Conservation (phyloP, 805 yeast genomes). For the Suhomyces emberorum region DNA sequence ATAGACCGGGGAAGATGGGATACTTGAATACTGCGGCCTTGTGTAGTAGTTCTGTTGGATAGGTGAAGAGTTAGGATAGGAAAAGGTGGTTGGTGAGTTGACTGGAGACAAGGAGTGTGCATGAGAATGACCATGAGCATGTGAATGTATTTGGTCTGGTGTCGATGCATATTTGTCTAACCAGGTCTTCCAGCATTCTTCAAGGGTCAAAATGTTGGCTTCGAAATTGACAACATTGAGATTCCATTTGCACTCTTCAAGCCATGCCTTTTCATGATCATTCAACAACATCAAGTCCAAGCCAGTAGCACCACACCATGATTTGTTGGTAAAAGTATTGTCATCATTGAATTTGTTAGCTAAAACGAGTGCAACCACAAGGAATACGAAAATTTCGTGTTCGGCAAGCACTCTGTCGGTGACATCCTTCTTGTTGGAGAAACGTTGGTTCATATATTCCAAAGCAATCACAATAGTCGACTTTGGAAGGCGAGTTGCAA, state of each 20-base stretch:
- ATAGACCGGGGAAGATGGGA: slow-evolving; percentile 21
- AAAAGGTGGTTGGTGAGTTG: slow-evolving; percentile 5
- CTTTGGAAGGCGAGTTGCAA: slow-evolving; percentile 85
- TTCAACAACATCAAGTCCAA: slow-evolving; percentile 61
- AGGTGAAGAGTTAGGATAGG: slow-evolving; percentile 9
- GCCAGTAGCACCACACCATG: slow-evolving; percentile 97
- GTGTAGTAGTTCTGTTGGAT: slow-evolving; percentile 5
- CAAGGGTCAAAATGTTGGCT: slow-evolving; percentile 37
- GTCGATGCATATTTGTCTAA: slow-evolving; percentile 25
- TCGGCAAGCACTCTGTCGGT: slow-evolving; percentile 18
- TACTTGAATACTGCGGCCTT: slow-evolving; percentile 9
- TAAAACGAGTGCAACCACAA: slow-evolving; percentile 69
- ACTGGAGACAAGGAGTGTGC: slow-evolving; percentile 3
- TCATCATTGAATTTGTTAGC: slow-evolving; percentile 96
- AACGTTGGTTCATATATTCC: slow-evolving; percentile 70
- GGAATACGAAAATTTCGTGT: slow-evolving; percentile 46
- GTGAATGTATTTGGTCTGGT: no score
- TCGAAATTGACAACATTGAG: slow-evolving; percentile 42
- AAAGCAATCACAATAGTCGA: slow-evolving; percentile 77
- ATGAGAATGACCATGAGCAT: neutral
- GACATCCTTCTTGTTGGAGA: slow-evolving; percentile 22
- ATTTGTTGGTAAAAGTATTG: slow-evolving; percentile 89
- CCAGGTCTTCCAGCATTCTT: slow-evolving; percentile 47
- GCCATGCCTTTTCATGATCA: slow-evolving; percentile 67
- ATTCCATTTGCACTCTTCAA: slow-evolving; percentile 57